Conservation (phyloP, 352 stramenopile genomes). For the Elongisporangium prolatum region DNA sequence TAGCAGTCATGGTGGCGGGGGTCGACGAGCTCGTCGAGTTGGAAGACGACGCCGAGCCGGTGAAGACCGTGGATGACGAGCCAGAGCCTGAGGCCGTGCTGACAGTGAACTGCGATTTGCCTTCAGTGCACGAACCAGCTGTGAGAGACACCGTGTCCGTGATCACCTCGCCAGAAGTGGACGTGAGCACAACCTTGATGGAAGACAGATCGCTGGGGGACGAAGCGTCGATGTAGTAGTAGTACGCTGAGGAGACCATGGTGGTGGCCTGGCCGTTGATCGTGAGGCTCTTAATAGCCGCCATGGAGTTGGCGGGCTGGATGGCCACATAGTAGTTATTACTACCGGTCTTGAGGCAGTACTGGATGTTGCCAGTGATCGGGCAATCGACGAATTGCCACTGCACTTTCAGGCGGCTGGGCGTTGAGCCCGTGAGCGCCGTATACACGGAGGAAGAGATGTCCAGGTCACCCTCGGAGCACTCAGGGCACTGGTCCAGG, state of each 20-base stretch:
- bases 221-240: constrained; percentile 25
- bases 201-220: constrained; percentile 14
- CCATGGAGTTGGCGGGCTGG: constrained; percentile 48
- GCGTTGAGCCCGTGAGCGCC: constrained; percentile 50
- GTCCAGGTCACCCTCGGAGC: constrained; percentile 45
- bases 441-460: constrained; percentile 7
- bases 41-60: too few species aligned
- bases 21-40: too few species aligned
- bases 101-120: constrained; percentile 34
- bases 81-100: background rate
- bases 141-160: constrained; percentile 52
- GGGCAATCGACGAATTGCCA: constrained; percentile 75
- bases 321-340: constrained; percentile 57
- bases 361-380: constrained; percentile 40
- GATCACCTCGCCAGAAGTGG: constrained; percentile 49
- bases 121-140: constrained; percentile 42
- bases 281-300: constrained; percentile 8
- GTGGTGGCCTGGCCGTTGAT: constrained; percentile 35
- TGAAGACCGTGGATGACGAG: too few species aligned
- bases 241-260: constrained; percentile 66
- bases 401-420: constrained; percentile 41
- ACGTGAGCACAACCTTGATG: constrained; percentile 45
- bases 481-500: constrained; percentile 71
- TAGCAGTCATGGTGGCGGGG: too few species aligned
- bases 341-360: constrained; percentile 61